Evolutionary conservation across 176 grass and related monocot genomes (phyloP).

Genomic region (Oryza punctata): DNA sequence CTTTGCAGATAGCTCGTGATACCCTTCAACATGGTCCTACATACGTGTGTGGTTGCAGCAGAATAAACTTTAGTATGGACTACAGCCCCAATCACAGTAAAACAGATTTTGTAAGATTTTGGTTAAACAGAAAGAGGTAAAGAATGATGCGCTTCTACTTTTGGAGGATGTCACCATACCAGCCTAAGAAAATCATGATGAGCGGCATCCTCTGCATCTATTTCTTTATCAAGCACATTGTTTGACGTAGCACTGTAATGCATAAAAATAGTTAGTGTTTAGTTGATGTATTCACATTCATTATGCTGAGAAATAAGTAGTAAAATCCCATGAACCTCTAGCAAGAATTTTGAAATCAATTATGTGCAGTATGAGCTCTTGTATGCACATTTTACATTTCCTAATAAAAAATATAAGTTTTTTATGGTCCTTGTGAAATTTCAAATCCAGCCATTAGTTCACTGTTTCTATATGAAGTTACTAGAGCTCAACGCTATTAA

Average conservation of each 20-base stretch:
- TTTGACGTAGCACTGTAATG: slow-evolving; percentile 72
- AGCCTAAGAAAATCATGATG: slow-evolving; percentile 91
- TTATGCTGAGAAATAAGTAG: slow-evolving; percentile 1
- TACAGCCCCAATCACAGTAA: not conserved
- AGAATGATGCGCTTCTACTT: not conserved
- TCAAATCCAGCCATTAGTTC: not conserved
- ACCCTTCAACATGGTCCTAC: slow-evolving; percentile 96
- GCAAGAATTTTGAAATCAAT: slow-evolving; percentile 18
- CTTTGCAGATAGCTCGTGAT: slow-evolving; percentile 91
- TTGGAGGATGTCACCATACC: slow-evolving; percentile 47
- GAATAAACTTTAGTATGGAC: slow-evolving; percentile 9
- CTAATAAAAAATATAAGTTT: not conserved
- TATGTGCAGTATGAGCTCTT: not conserved
- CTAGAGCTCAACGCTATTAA: not conserved
- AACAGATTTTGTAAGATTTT: slow-evolving; percentile 1
- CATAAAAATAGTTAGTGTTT: slow-evolving; percentile 30
- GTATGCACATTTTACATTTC: not conserved
- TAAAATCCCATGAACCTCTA: not conserved
- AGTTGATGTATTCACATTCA: slow-evolving; percentile 7
- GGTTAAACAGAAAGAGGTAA: not conserved
- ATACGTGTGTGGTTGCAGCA: slow-evolving; percentile 9
- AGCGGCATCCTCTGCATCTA: slow-evolving; percentile 71
- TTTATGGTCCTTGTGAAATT: not conserved
- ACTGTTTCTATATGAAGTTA: not conserved
- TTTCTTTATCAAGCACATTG: slow-evolving; percentile 82